Conservation (phyloP, 495 filamentous ascomycete species). For the Lindgomyces ingoldianus region DNA sequence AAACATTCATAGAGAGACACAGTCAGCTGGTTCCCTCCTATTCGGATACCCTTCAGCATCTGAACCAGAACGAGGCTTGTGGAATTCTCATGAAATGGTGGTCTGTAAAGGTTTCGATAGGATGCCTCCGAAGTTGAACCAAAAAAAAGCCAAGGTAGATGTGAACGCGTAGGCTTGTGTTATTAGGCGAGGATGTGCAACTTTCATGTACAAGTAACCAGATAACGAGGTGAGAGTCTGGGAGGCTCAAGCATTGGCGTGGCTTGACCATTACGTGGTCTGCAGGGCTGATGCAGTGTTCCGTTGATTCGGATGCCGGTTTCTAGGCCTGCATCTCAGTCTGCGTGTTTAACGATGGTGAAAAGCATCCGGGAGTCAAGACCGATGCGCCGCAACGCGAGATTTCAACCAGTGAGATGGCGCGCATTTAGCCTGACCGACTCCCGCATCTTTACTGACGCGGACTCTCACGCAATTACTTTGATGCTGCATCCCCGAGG, state of each 20-base stretch:
- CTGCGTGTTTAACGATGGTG: not conserved
- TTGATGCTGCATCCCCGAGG: no score
- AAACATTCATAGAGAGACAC: not conserved
- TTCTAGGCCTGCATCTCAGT: not conserved
- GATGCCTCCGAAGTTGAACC: no score
- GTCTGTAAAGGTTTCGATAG: no score
- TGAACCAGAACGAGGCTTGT: no score
- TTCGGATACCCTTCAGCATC: no score
- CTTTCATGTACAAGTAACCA: no score
- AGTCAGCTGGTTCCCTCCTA: not conserved
- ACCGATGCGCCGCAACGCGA: not conserved
- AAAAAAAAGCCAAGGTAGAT: no score
- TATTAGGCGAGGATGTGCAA: no score
- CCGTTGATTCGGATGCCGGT: not conserved
- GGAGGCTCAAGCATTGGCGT: not conserved
- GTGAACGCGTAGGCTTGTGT: no score
- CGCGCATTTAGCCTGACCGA: not conserved
- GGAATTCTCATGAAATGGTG: no score
- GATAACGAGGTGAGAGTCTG: no score
- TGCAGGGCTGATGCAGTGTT: not conserved
- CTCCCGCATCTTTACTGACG: no score
- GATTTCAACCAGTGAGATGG: not conserved
- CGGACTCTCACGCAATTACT: not conserved
- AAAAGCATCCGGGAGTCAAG: not conserved
- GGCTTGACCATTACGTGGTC: constrained; percentile 1